Evolutionary conservation across 768 basidiomycete species (phyloP), one percentile per base, ranked within the genome.

Genomic region (Erythrobasidium yunnanense): DNA sequence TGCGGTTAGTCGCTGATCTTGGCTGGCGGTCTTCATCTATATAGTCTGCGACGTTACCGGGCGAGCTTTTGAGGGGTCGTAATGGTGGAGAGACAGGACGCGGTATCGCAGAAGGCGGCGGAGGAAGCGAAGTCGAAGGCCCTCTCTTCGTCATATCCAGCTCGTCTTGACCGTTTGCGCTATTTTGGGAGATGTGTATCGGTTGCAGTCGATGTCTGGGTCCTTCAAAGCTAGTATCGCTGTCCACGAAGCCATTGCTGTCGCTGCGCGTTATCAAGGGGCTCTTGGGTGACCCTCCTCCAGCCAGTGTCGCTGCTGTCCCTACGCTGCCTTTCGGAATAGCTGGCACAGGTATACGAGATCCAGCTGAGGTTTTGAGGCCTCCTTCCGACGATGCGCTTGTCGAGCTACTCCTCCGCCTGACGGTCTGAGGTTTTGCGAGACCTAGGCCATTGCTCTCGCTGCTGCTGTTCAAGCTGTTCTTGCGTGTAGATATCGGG

Each of bases 291-390:
- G 60, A 63, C 7, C 60, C 46, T 23, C 56, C 56, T 8, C 60
- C 60, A 30, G 60, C 60, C 20, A 63, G 30, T 6, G 60, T 63
- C 27, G 60, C 49, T 8, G 60, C 60, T 30, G 60, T 63, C 22
- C 60, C 60, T 49, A 63, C 60, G 46, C 60, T 63, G n/a, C 60
- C 60, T 23, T 22, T 45, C 5, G 60, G 13, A 4, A 63, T 63
- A 27, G 52, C 60, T 2, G 60, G 60, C 60, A 63, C 52, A 38
- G 60, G 60, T 51, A 63, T 33, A 13, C 38, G 38, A n/a, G 11
- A 11, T 42, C 38, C 38, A n/a, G 38, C 38, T 11, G 38, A n/a
- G 38, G 11, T 42, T 42, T 11, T 42, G 11, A 11, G 38, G n/a
- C 38, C 38, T 42, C 38, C 38, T 11, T 42, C 38, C 11, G 38